Base-by-base conservation (phyloP, 306 rosid species). In the Aeschynomene evenia region DNA sequence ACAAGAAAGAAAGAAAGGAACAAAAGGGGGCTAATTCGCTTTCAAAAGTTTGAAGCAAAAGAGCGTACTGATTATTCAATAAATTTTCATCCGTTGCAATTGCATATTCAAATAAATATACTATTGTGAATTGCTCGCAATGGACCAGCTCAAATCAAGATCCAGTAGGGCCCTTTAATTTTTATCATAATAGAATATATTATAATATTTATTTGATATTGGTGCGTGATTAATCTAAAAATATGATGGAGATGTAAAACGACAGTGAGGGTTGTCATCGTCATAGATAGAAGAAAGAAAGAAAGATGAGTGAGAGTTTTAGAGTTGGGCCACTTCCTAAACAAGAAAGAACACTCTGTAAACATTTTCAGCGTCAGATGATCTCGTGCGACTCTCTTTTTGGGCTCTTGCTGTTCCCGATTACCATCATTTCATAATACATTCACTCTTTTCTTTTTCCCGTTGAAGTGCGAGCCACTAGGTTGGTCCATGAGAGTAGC, bases 21-120 rank as follows among this genome's bases (percentile, higher is more conserved):
- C 29, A 75, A 80, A 70, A 65, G 48, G 43, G 63, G 49, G 70
- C 18, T 37, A n/a, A 64, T 69, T 63, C 52, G 74, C 80, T 80
- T 75, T 69, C 53, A 68, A n/a, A n/a, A 46, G 34, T 59, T 68
- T 61, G 33, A 43, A 21, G 39, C 19, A 79, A 68, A 68, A 63
- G 64, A 42, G 46, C 57, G 68, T n/a, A 10, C 20, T 10, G n/a
- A 50, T 22, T 3, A 39, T 39, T 39, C 45, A 39, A n/a, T n/a
- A n/a, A n/a, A n/a, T n/a, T n/a, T 9, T 15, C 61, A 28, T 66
- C 61, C 53, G 22, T 31, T 66, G 21, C 49, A 34, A 67, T 34
- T 48, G 28, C 24, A 58, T 37, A 29, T 14, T 10, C 6, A 66
- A 31, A 55, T n/a, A 29, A 13, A 54, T 11, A n/a, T 13, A 34